Evolutionary conservation across 2,329 filamentous ascomycete genomes (phyloP), one percentile per base, ranked within the genome.

Genomic region (Blastomyces parvus): DNA sequence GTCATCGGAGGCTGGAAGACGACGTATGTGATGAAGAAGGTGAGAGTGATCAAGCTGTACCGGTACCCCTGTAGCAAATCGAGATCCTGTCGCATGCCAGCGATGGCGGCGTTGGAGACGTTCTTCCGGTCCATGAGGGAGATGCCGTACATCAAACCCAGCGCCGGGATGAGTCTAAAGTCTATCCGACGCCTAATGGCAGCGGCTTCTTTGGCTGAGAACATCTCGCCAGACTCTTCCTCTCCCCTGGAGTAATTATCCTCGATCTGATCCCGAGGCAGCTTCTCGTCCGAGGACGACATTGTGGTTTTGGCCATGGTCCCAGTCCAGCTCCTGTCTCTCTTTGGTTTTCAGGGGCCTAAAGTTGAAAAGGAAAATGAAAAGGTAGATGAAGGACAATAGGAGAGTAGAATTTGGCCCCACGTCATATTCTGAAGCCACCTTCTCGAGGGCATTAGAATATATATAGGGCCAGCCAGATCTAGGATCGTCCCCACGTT

Each of bases 101-200:
- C 88, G 71, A 91, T 87, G 60, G 83, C 83, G 46, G 88, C 88
- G 25, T 84, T 80, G n/a, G 84, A 84, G 72, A 91, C 77, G 73
- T 91, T 91, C 8, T 87, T 90, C 40, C 89, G 80, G 72, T 92
- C 89, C 84, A 91, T 88, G 63, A 91, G 76, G 65, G 83, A 87
- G 68, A 89, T 80, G 71, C 86, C 89, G 74, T 91, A 91, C 78
- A 90, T 82, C 67, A 80, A 72, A 30, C 85, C 86, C 14, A 84
- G 81, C 0, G 81, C 84, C 11, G 81, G 70, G 59, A 87, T 82
- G 1, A 88, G 77, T 2, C 85, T 83, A 38, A 79, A 77, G 72
- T 93, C 89, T 68, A 92, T 79, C 22, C 84, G 83, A 64, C 81
- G 80, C 46, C 90, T 84, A 70, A 92, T 88, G 46, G 76, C 80